Evolutionary conservation across 108 stramenopile genomes (phyloP).

Genomic region (Pseudonitzschia multistriata): DNA sequence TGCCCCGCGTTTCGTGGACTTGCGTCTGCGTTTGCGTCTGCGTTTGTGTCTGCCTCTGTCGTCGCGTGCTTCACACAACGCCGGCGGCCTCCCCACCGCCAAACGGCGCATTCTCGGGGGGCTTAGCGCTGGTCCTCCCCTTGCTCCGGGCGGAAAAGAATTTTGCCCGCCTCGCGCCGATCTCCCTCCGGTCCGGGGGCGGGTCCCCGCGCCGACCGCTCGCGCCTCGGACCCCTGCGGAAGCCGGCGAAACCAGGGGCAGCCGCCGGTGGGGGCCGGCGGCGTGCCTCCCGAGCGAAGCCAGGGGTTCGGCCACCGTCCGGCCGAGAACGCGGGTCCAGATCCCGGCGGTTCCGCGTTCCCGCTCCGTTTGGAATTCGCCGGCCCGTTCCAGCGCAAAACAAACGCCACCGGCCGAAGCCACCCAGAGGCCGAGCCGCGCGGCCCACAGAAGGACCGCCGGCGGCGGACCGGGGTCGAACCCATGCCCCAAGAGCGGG

Average conservation of each 20-base stretch:
- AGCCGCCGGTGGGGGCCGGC: too few relatives aligned
- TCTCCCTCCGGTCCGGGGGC: background rate
- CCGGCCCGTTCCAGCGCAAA: background rate
- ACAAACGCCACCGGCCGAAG: background rate
- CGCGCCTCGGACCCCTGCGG: background rate
- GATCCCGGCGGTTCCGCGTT: background rate
- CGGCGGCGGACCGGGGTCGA: background rate
- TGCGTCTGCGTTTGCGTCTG: too few relatives aligned
- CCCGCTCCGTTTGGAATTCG: background rate
- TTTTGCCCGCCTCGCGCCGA: background rate
- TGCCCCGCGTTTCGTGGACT: too few relatives aligned
- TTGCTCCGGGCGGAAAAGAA: background rate
- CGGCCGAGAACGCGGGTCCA: slow-evolving; percentile 1
- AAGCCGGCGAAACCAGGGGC: background rate
- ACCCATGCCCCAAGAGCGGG: background rate
- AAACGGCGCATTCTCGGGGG: too few relatives aligned
- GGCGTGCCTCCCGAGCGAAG: background rate
- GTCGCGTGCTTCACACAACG: too few relatives aligned
- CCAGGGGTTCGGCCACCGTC: background rate
- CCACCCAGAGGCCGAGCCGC: background rate
- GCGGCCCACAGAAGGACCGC: background rate
- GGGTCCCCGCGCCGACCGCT: background rate
- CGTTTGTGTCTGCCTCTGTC: too few relatives aligned
- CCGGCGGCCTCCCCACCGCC: too few relatives aligned
- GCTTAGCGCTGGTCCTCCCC: background rate